These are phyloP conservation scores for Castanospermum australe DNA, from an alignment of 306 rosid species.

Conservation along the genomic window DNA sequence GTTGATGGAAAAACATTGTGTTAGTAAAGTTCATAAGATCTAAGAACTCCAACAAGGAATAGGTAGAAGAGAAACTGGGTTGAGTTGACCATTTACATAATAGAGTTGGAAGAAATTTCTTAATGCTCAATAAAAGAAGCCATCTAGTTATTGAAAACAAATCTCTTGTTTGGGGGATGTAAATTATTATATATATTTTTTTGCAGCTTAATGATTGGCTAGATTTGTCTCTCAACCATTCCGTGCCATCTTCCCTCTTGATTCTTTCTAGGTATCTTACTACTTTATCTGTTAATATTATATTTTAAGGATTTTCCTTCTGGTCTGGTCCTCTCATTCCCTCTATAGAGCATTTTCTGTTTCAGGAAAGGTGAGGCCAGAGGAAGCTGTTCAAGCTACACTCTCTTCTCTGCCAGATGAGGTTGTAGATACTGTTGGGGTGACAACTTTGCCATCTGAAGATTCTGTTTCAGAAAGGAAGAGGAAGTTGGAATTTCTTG, in stretches of 20 bases:
- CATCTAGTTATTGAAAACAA: constrained; percentile 19
- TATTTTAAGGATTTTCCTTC: not conserved
- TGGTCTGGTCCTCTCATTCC: constrained; percentile 13
- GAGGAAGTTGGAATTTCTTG: constrained; percentile 84
- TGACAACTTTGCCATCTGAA: constrained; percentile 74
- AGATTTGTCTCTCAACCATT: constrained; percentile 86
- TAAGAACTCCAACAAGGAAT: not conserved
- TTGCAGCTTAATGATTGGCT: constrained; percentile 85
- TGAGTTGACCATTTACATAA: not conserved
- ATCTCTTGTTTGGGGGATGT: not conserved
- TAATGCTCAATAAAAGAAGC: not conserved
- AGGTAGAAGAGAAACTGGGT: not conserved
- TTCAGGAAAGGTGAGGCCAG: constrained; percentile 70
- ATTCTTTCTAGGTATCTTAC: constrained; percentile 80
- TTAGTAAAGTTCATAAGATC: not conserved
- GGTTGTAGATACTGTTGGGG: constrained; percentile 83
- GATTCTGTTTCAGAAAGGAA: constrained; percentile 80
- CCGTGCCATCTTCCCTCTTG: constrained; percentile 81
- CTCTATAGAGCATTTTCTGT: constrained; percentile 68
- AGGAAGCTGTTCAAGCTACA: constrained; percentile 81
- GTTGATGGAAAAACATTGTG: not conserved
- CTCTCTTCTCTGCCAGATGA: constrained; percentile 85
- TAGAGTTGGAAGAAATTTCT: constrained; percentile 1
- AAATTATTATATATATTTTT: not conserved
- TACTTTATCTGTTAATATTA: constrained; percentile 15